Percentiles rank a stretch among this genome's conserved stretches.
These are phyloP conservation scores for Tausonia pullulans DNA, from an alignment of 1,284 basidiomycete genomes.

Conservation along the genomic window DNA sequence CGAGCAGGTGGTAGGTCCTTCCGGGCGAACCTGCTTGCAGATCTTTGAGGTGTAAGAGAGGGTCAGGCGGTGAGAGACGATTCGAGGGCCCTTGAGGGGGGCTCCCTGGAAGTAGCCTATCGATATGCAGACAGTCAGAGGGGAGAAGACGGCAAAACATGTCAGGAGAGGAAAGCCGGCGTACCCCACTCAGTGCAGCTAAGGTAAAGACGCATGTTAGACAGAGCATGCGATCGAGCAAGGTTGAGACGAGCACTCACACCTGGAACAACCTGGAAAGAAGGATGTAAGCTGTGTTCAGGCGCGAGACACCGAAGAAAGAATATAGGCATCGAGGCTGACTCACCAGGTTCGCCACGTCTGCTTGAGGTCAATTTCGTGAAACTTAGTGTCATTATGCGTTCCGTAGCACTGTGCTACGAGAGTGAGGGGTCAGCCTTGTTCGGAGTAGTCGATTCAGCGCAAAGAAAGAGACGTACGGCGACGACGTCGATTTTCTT, in stretches of 20 bases:
- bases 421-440: background rate
- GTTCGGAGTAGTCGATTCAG: background rate
- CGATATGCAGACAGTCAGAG: slow-evolving; percentile 52
- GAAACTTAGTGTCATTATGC: slow-evolving; percentile 55
- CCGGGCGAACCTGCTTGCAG: slow-evolving; percentile 50
- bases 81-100: slow-evolving; percentile 27
- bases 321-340: background rate
- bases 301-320: background rate
- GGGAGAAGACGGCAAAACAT: slow-evolving; percentile 3
- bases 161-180: background rate
- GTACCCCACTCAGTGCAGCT: background rate
- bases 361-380: slow-evolving; percentile 49
- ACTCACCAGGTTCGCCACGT: slow-evolving; percentile 69
- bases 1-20: too few species aligned
- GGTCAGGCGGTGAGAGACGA: slow-evolving; percentile 46
- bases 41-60: slow-evolving; percentile 68
- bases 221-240: background rate
- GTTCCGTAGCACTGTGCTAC: slow-evolving; percentile 68
- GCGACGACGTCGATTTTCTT: slow-evolving; percentile 4
- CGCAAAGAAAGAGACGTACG: background rate
- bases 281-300: background rate
- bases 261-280: slow-evolving; percentile 11
- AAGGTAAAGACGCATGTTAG: background rate
- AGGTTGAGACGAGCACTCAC: background rate
- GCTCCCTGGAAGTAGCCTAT: slow-evolving; percentile 72